Conservation (phyloP, 2,329 filamentous ascomycete genomes). For the Fusarium anguioides region DNA sequence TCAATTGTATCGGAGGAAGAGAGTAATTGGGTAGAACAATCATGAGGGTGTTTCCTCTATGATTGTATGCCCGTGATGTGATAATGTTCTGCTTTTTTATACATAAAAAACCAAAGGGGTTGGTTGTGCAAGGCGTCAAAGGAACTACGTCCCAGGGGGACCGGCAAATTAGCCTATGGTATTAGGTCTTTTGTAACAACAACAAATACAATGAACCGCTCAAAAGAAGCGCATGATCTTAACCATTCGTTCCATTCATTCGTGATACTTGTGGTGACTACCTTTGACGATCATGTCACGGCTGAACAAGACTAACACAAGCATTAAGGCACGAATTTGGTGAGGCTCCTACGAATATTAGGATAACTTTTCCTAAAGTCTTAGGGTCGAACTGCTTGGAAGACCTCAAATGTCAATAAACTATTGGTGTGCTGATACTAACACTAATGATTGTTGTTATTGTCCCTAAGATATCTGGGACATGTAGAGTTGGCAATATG, state of each 20-base stretch:
- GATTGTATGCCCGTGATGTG: slow-evolving; percentile 39
- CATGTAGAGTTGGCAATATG: background rate
- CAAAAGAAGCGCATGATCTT: slow-evolving; percentile 30
- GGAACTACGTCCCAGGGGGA: slow-evolving; percentile 36
- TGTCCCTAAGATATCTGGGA: background rate
- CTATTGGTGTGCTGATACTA: no score
- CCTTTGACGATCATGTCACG: no score
- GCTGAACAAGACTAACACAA: no score
- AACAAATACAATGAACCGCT: slow-evolving; percentile 35
- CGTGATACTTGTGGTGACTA: background rate
- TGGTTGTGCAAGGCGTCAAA: slow-evolving; percentile 34
- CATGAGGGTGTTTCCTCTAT: slow-evolving; percentile 27
- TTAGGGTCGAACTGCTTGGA: no score
- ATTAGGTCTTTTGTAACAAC: slow-evolving; percentile 33
- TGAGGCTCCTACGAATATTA: no score
- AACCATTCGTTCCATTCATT: background rate
- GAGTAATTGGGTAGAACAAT: slow-evolving; percentile 28
- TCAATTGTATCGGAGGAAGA: slow-evolving; percentile 38
- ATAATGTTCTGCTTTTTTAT: slow-evolving; percentile 15
- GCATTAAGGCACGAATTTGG: no score
- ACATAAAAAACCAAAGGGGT: slow-evolving; percentile 1
- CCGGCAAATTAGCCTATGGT: slow-evolving; percentile 24
- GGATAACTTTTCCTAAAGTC: no score
- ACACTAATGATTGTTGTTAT: no score
- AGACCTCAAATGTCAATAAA: no score